These are phyloP conservation scores for Orbilia javanica DNA, from an alignment of 2,329 filamentous ascomycete genomes.

Conservation along the genomic window DNA sequence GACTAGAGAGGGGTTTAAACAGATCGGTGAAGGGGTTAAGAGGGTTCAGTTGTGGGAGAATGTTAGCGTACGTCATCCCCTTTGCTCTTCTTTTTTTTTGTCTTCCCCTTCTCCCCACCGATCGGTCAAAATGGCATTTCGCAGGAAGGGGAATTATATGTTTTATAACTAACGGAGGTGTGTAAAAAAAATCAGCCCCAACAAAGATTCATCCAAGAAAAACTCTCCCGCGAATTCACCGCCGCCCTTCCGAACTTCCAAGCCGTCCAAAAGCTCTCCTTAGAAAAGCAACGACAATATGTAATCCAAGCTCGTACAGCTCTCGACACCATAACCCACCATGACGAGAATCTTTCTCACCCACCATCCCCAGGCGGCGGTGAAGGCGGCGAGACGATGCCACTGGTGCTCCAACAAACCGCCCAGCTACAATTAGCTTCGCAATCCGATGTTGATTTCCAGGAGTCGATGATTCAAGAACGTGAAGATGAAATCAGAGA, in stretches of 20 bases:
- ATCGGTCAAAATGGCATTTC: neutral
- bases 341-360: constrained; percentile 59
- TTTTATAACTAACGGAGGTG: neutral
- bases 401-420: constrained; percentile 71
- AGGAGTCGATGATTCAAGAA: constrained; percentile 94
- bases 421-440: constrained; percentile 83
- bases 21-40: constrained; percentile 93
- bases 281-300: constrained; percentile 92
- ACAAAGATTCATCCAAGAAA: constrained; percentile 96
- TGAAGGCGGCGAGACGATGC: constrained; percentile 63
- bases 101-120: no score
- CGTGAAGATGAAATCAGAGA: constrained; percentile 96
- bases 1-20: constrained; percentile 86
- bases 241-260: constrained; percentile 91
- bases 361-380: constrained; percentile 59
- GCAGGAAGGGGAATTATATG: constrained; percentile 51
- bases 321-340: constrained; percentile 63
- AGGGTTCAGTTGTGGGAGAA: constrained; percentile 89
- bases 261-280: constrained; percentile 84
- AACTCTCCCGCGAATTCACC: constrained; percentile 93
- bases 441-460: constrained; percentile 97
- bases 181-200: constrained; percentile 77
- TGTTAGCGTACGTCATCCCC: constrained; percentile 73
- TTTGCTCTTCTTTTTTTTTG: neutral
- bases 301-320: constrained; percentile 85